Base-by-base conservation (phyloP, 768 basidiomycete genomes). In the Rhizopogon vinicolor region DNA sequence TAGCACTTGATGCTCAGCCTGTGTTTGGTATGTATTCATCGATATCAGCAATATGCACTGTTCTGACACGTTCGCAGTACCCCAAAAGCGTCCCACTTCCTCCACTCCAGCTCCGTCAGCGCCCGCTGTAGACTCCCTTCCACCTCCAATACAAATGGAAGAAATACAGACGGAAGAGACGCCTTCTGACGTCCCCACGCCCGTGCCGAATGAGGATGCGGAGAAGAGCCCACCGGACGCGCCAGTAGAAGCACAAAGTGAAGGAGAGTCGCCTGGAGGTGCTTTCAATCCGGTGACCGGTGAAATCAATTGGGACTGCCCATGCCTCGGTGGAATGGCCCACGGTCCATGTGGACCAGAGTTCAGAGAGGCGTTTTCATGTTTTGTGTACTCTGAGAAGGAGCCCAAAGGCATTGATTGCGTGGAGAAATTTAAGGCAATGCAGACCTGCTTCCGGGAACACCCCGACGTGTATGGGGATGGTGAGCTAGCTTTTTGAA, bases 241-340 rank as follows among this genome's bases (percentile, higher is more conserved):
- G 6, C 43, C 57, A 29, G 35, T 28, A 25, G 54, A 55, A n/a
- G 22, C 22, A 29, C 66, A 67, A 8, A 64, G 40, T 5, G 67
- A 60, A 12, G 66, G 66, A 22, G 70, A 45, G 54, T 54, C 68
- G 46, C 61, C 69, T 1, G 68, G 68, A 28, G 81, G 81, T 40
- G 96, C 97, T 5, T 98, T 83, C 78, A 89, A 99, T 73, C 95
- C 95, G 18, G 93, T 84, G 59, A 99, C 97, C 1, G 97, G 97
- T 43, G 94, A 98, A 80, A 98, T 99, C 65, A 99, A 99, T 75
- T 99, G 97, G 97, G 97, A 98, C 68, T 99, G 97, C 70, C 93
- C 97, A 1, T 98, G 97, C 70, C 84, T 99, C 7, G 97, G 97
- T 33, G 97, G 97, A 49, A 98, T 99, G 97, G 96, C 96, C 9